Percentiles rank a stretch among this genome's conserved stretches.
Conservation (phyloP, 768 basidiomycete genomes). For the Boletus reticulatus region DNA sequence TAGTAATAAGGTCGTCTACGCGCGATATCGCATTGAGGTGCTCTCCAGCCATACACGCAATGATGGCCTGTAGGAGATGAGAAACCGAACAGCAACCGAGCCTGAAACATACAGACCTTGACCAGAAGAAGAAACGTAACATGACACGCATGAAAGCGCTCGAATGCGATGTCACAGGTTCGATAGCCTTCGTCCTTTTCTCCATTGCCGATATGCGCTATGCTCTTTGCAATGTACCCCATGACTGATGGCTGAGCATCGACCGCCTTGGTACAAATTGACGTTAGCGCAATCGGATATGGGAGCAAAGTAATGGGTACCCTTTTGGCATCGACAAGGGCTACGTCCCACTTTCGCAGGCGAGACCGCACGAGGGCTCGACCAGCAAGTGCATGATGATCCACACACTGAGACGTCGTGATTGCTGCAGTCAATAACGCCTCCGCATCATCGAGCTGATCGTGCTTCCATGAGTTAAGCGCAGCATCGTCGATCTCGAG, state of each 20-base stretch:
- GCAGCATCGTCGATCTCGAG: neutral
- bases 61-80: neutral
- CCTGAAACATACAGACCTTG: neutral
- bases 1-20: neutral
- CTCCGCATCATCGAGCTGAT: neutral
- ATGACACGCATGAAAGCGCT: neutral
- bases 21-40: neutral
- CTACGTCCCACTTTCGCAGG: neutral
- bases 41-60: neutral
- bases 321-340: neutral
- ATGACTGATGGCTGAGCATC: neutral
- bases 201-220: neutral
- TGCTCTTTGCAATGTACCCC: neutral
- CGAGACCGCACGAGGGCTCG: neutral
- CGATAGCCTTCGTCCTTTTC: neutral
- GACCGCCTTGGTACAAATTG: neutral
- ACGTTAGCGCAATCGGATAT: neutral
- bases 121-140: neutral
- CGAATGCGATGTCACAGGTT: neutral
- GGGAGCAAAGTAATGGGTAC: neutral
- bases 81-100: neutral
- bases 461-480: neutral
- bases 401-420: neutral
- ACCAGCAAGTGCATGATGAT: neutral
- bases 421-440: neutral